Evolutionary conservation across 163 green algal species (phyloP).

Genomic region (Picocystis sp.): DNA sequence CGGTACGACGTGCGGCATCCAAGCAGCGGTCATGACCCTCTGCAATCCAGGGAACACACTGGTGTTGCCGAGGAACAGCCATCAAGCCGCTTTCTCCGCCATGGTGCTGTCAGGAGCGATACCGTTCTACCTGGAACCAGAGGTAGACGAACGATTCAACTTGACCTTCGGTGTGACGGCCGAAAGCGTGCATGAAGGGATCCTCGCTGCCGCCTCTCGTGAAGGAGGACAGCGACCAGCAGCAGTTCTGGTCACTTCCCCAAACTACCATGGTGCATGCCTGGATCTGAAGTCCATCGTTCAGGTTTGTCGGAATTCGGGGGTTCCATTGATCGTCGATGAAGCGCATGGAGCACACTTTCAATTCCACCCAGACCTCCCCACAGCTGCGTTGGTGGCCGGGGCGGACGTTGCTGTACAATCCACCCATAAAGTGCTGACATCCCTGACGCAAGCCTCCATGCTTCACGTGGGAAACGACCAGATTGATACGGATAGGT

Average conservation of each 20-base stretch:
- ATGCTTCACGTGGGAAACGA: slow-evolving; percentile 14
- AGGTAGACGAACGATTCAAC: slow-evolving; percentile 23
- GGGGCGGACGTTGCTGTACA: slow-evolving; percentile 66
- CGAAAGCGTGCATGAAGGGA: slow-evolving; percentile 14
- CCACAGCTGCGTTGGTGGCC: slow-evolving; percentile 20
- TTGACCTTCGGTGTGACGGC: slow-evolving; percentile 41
- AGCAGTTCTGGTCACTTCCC: slow-evolving; percentile 62
- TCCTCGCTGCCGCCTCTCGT: slow-evolving; percentile 15
- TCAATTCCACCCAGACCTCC: slow-evolving; percentile 26
- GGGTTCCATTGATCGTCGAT: slow-evolving; percentile 68
- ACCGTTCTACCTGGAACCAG: slow-evolving; percentile 30
- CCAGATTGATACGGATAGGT: slow-evolving; percentile 7
- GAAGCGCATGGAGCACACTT: slow-evolving; percentile 83
- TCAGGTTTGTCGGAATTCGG: slow-evolving; percentile 34
- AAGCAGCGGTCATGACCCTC: slow-evolving; percentile 60
- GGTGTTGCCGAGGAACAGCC: slow-evolving; percentile 67
- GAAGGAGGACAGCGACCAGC: slow-evolving; percentile 9
- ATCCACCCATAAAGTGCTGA: slow-evolving; percentile 85
- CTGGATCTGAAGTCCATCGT: slow-evolving; percentile 36
- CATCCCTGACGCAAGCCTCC: slow-evolving; percentile 42
- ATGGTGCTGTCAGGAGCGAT: slow-evolving; percentile 26
- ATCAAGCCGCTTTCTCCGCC: slow-evolving; percentile 57
- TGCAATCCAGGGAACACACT: slow-evolving; percentile 35
- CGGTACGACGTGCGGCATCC: slow-evolving; percentile 39
- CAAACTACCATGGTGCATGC: slow-evolving; percentile 72